These are phyloP conservation scores for Epichloe aotearoae DNA, from an alignment of 2,329 filamentous ascomycete genomes.

Conservation along the genomic window DNA sequence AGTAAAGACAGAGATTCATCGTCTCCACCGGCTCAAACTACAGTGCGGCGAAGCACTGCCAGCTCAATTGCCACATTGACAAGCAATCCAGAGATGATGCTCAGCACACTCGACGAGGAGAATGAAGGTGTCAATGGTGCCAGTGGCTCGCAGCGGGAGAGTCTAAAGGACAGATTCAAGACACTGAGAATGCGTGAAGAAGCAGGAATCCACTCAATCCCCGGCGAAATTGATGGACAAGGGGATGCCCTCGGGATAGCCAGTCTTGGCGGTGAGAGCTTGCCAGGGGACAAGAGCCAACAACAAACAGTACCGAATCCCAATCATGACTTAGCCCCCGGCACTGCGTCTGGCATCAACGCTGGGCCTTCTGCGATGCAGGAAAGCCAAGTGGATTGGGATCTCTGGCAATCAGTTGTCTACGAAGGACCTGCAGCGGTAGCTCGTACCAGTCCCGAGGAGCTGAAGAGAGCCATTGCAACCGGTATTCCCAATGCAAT, in stretches of 20 bases:
- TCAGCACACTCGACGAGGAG: constrained; percentile 65
- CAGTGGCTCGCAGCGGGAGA: constrained; percentile 40
- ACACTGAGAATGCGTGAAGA: constrained; percentile 63
- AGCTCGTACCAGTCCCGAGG: constrained; percentile 73
- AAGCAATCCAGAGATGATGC: constrained; percentile 70
- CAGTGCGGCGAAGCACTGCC: constrained; percentile 54
- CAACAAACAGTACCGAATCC: constrained; percentile 43
- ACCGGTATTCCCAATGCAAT: constrained; percentile 90
- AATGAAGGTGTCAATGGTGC: constrained; percentile 34
- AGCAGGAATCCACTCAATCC: constrained; percentile 37
- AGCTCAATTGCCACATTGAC: constrained; percentile 67
- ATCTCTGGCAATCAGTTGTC: constrained; percentile 91
- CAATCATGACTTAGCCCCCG: constrained; percentile 62
- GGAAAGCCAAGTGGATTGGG: constrained; percentile 87
- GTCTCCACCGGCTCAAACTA: constrained; percentile 36
- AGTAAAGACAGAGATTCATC: constrained; percentile 43
- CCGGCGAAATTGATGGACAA: constrained; percentile 41
- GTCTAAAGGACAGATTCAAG: constrained; percentile 68
- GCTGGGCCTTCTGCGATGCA: constrained; percentile 57
- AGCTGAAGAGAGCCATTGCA: constrained; percentile 81
- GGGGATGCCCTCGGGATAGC: constrained; percentile 14
- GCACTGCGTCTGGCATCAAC: constrained; percentile 71
- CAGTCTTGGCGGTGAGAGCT: constrained; percentile 13
- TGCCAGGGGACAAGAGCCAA: constrained; percentile 19
- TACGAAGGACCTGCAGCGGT: constrained; percentile 87